Evolutionary conservation across 1,284 basidiomycete species (phyloP), one percentile per base, ranked within the genome.

Genomic region (Marasmius fiardii): DNA sequence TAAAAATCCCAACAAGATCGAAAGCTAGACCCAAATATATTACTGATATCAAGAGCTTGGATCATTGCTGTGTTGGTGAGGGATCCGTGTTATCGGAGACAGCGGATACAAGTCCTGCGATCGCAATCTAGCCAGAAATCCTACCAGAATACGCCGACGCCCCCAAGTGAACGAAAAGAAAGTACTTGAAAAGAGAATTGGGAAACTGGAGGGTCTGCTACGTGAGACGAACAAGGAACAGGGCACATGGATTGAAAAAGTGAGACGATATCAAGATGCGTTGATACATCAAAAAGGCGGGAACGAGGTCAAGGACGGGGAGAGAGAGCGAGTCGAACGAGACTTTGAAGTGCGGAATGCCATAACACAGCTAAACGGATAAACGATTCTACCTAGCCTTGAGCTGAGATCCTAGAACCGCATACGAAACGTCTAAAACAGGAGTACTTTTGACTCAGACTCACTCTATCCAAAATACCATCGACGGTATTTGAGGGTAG

Each of bases 401-500:
- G 7, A n/a, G 28, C 24, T 18, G n/a, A n/a, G n/a, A n/a, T n/a
- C n/a, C n/a, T n/a, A n/a, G 16, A 33, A 28, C 12, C 14, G 47
- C 11, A n/a, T 16, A 49, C 26, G 33, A 16, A 33, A n/a, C 14
- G 28, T n/a, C 12, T 1, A 16, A 2, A 49, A 49, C 14, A 18
- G 26, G 47, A 26, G 23, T 47, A 14, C 7, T 8, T 14, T 26
- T 12, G 31, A 16, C 4, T 31, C 16, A 16, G 14, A 64, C 66
- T 67, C 76, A 83, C 67, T 88, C 89, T 64, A 73, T 74, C 49
- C 56, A 67, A 56, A n/a, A 93, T 61, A 26, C 63, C 73, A 65
- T 88, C 86, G 58, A 83, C 85, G 44, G 82, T 85, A 58, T 82
- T 83, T 54, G 83, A 86, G 43, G 82, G 90, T 0, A 94, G 75